Conservation (phyloP, 2,329 filamentous ascomycete genomes). For the Colletotrichum karsti region DNA sequence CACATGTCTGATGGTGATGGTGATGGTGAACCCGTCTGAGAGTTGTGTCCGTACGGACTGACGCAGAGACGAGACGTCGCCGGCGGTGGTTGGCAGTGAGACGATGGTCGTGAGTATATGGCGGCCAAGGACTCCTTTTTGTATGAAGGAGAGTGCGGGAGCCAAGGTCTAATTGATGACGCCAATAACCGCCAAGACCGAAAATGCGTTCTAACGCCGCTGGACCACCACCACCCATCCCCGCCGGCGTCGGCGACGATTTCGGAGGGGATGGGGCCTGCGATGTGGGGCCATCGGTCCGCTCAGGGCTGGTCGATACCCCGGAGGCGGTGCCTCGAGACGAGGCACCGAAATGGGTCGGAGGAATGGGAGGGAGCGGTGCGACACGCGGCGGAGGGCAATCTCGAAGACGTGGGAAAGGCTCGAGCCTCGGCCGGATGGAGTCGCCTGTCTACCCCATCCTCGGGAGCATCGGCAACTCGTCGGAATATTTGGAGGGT, state of each 20-base stretch:
- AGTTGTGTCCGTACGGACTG: too few relatives aligned
- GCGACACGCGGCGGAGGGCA: background rate
- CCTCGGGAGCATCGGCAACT: slow-evolving; percentile 16
- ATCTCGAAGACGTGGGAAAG: background rate
- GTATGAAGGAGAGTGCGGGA: background rate
- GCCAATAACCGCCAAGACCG: background rate
- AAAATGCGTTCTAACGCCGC: slow-evolving; percentile 5
- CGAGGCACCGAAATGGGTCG: slow-evolving; percentile 18
- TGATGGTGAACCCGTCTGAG: background rate
- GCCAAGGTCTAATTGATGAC: background rate
- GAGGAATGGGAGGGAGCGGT: background rate
- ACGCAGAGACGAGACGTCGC: background rate
- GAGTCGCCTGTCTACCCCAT: background rate
- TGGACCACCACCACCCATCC: too few relatives aligned
- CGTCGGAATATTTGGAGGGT: slow-evolving; percentile 4
- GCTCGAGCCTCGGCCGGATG: slow-evolving; percentile 25
- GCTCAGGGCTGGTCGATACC: background rate
- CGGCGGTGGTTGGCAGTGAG: background rate
- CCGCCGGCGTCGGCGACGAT: background rate
- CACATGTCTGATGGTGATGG: slow-evolving; percentile 14
- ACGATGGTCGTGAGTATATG: background rate
- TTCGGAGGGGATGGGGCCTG: slow-evolving; percentile 3
- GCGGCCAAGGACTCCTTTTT: background rate
- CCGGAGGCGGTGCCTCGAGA: slow-evolving; percentile 7
- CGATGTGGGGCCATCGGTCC: slow-evolving; percentile 7